These are phyloP conservation scores for Yamadazyma taylorii DNA, from an alignment of 1,139 yeast species.

Conservation along the genomic window DNA sequence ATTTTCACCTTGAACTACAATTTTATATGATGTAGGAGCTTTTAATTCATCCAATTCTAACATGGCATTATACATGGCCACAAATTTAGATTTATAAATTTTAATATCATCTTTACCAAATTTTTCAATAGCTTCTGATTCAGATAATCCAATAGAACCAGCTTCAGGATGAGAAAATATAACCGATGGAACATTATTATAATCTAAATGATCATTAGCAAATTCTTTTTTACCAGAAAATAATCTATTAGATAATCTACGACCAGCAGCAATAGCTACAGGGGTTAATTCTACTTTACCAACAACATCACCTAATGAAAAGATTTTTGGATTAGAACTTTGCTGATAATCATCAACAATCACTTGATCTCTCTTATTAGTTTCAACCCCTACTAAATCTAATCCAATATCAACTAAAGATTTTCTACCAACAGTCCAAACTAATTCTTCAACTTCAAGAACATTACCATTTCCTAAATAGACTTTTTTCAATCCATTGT, in stretches of 20 bases:
- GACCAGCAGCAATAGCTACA: conserved; percentile 98
- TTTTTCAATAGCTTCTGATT: conserved; percentile 70
- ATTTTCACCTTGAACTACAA: conserved; percentile 72
- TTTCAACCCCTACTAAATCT: conserved; percentile 70
- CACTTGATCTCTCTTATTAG: conserved; percentile 58
- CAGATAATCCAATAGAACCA: conserved; percentile 87
- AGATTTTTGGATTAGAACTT: conserved; percentile 69
- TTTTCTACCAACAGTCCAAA: conserved; percentile 94
- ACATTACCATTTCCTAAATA: conserved; percentile 52
- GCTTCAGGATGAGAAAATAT: conserved; percentile 97
- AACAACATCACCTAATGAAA: conserved; percentile 89
- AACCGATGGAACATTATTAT: conserved; percentile 83
- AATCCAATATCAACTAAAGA: conserved; percentile 73
- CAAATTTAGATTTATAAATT: conserved; percentile 78
- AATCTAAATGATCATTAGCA: conserved; percentile 75
- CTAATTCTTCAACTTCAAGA: conserved; percentile 72
- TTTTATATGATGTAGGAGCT: conserved; percentile 84
- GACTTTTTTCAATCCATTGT: conserved; percentile 63
- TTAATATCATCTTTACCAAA: conserved; percentile 82
- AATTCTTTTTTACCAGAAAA: conserved; percentile 74
- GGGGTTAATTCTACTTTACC: conserved; percentile 95
- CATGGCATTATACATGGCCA: conserved; percentile 93
- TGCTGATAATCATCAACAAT: conserved; percentile 85
- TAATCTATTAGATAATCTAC: conserved; percentile 85
- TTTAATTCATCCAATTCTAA: conserved; percentile 63